Evolutionary conservation across 352 stramenopile species (phyloP).

Genomic region (Phytophthora palmivora): DNA sequence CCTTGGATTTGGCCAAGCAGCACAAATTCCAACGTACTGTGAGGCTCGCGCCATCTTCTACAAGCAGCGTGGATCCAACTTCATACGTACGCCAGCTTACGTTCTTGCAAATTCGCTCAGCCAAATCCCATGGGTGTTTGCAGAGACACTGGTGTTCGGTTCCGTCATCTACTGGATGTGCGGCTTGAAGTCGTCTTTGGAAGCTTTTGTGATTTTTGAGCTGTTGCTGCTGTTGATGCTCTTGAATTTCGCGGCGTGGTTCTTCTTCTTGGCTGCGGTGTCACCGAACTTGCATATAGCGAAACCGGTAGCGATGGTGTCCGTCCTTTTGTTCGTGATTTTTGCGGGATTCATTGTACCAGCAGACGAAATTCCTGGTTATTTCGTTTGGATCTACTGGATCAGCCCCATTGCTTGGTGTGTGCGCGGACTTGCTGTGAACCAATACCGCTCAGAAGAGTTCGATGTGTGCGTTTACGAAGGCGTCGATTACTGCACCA

Average conservation of each 20-base stretch:
- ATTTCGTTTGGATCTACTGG: slow-evolving; percentile 61
- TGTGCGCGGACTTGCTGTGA: slow-evolving; percentile 38
- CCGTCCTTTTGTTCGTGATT: slow-evolving; percentile 43
- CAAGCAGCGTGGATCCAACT: slow-evolving; percentile 78
- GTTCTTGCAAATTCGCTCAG: slow-evolving; percentile 60
- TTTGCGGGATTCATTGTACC: slow-evolving; percentile 49
- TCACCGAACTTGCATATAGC: slow-evolving; percentile 34
- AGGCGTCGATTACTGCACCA: slow-evolving; percentile 38
- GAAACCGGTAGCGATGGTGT: slow-evolving; percentile 31
- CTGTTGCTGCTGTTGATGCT: slow-evolving; percentile 40
- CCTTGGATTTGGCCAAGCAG: slow-evolving; percentile 66
- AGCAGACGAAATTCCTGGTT: slow-evolving; percentile 18
- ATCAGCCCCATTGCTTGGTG: slow-evolving; percentile 55
- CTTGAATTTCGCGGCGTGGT: too few relatives aligned
- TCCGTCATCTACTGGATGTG: slow-evolving; percentile 78
- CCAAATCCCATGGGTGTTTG: slow-evolving; percentile 55
- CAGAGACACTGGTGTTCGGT: slow-evolving; percentile 74
- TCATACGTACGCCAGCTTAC: slow-evolving; percentile 63
- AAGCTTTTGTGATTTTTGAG: slow-evolving; percentile 40
- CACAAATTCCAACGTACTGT: slow-evolving; percentile 76
- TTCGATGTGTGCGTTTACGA: too few relatives aligned
- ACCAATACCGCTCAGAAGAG: slow-evolving; percentile 38
- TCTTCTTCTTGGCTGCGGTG: slow-evolving; percentile 33
- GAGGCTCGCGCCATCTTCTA: slow-evolving; percentile 64
- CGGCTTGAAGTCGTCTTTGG: slow-evolving; percentile 37